A percentile compares a stretch with the other conserved stretches of the same genome.
Conservation (phyloP, 768 basidiomycete genomes). For the Tremella yokohamensis region DNA sequence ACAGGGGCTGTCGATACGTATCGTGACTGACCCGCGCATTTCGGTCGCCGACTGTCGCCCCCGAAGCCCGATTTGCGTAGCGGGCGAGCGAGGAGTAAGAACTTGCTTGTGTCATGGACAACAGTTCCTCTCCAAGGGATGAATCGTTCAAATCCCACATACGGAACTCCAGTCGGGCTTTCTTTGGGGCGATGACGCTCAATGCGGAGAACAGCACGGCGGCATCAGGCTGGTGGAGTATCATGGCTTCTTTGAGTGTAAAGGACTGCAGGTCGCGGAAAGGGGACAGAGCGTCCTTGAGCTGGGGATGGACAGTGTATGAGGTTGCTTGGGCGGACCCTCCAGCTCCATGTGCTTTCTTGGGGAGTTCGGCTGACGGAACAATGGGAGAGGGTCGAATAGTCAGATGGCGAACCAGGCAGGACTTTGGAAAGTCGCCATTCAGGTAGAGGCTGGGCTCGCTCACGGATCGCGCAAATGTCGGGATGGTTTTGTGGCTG, state of each 20-base stretch:
- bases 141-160: slow-evolving; percentile 40
- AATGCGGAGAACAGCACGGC: slow-evolving; percentile 21
- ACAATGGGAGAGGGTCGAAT: slow-evolving; percentile 15
- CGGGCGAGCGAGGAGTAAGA: not conserved
- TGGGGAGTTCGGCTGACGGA: slow-evolving; percentile 1
- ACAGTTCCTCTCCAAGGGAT: slow-evolving; percentile 27
- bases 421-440: slow-evolving; percentile 2
- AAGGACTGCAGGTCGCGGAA: slow-evolving; percentile 25
- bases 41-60: too few relatives aligned
- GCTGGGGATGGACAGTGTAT: slow-evolving; percentile 18
- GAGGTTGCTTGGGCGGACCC: not conserved
- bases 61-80: too few relatives aligned
- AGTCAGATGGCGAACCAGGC: slow-evolving; percentile 16
- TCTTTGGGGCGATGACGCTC: slow-evolving; percentile 19
- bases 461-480: slow-evolving; percentile 10
- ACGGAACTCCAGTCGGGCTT: slow-evolving; percentile 34
- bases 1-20: slow-evolving; percentile 1
- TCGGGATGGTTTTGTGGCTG: slow-evolving; percentile 12
- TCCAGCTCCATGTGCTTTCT: not conserved
- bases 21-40: not conserved
- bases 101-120: slow-evolving; percentile 19
- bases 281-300: slow-evolving; percentile 14
- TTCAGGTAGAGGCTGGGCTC: not conserved
- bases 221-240: slow-evolving; percentile 18
- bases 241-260: slow-evolving; percentile 30